Evolutionary conservation across 208 protist species (phyloP).

Genomic region (Strigomonas culicis): DNA sequence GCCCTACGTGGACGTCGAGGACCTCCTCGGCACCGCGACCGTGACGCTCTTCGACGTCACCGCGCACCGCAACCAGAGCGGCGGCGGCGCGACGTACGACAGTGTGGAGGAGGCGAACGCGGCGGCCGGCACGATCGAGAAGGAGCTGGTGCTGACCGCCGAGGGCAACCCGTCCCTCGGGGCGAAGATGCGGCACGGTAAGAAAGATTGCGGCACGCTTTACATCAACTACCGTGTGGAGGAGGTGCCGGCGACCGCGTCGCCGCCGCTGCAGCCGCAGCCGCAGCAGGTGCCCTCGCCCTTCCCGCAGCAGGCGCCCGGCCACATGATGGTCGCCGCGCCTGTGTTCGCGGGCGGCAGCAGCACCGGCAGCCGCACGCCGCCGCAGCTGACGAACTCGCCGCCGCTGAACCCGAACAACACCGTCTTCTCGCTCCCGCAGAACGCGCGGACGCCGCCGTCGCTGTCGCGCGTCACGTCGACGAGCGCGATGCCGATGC

Average conservation of each 20-base stretch:
- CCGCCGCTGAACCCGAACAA: neutral
- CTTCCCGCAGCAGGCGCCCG: neutral
- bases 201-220: neutral
- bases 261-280: conserved; percentile 2
- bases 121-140: neutral
- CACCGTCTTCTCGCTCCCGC: conserved; percentile 1
- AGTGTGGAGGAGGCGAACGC: conserved; percentile 15
- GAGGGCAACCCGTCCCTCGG: neutral
- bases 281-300: neutral
- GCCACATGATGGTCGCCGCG: neutral
- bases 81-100: conserved; percentile 44
- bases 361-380: neutral
- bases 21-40: conserved; percentile 50
- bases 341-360: neutral
- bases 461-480: neutral
- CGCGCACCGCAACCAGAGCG: conserved; percentile 41
- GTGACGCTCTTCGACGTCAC: conserved; percentile 24
- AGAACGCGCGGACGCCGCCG: neutral
- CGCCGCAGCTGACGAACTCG: neutral
- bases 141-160: neutral
- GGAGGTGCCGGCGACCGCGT: neutral
- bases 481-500: neutral
- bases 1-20: conserved; percentile 46
- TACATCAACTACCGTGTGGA: conserved; percentile 1
- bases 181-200: neutral